Conservation (phyloP, 2,329 filamentous ascomycete genomes). For the Juglanconis oblonga region DNA sequence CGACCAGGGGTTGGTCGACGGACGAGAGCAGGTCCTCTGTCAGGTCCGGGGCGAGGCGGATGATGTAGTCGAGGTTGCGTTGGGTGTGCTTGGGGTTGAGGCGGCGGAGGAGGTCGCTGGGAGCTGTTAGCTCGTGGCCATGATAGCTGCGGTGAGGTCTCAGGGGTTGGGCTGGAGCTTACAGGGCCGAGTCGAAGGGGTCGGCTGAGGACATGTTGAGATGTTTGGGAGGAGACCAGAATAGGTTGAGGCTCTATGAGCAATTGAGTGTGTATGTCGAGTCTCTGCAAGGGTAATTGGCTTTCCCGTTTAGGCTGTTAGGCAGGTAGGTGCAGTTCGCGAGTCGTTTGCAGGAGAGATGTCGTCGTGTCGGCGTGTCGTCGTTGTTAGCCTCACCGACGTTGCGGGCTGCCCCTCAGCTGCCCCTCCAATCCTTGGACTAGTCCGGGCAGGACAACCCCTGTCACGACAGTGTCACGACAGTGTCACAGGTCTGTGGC, state of each 20-base stretch:
- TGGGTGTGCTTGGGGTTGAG: conserved; percentile 93
- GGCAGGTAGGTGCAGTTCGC: not conserved
- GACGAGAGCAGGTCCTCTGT: conserved; percentile 97
- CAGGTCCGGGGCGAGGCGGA: conserved; percentile 82
- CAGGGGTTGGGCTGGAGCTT: conserved; percentile 31
- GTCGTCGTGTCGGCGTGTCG: not conserved
- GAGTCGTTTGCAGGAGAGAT: not conserved
- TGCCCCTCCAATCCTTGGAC: conserved; percentile 18
- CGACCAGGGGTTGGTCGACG: conserved; percentile 89
- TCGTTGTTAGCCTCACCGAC: conserved; percentile 18
- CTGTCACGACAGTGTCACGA: conserved; percentile 12
- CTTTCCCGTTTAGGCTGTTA: not conserved
- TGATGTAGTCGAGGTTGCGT: conserved; percentile 83
- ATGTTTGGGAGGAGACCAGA: not conserved
- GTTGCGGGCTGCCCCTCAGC: conserved; percentile 11
- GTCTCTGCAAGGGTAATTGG: not conserved
- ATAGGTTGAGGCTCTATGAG: not conserved
- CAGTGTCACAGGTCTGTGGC: too few relatives aligned
- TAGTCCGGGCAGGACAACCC: not conserved
- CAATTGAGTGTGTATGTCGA: not conserved
- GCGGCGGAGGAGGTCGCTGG: conserved; percentile 93
- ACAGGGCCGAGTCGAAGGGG: conserved; percentile 76
- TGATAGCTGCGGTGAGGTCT: conserved; percentile 1
- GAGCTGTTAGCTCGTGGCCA: conserved; percentile 2
- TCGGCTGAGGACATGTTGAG: conserved; percentile 53